Evolutionary conservation across 1,284 basidiomycete species (phyloP), one percentile per base, ranked within the genome.

Genomic region (Puccinia horiana): DNA sequence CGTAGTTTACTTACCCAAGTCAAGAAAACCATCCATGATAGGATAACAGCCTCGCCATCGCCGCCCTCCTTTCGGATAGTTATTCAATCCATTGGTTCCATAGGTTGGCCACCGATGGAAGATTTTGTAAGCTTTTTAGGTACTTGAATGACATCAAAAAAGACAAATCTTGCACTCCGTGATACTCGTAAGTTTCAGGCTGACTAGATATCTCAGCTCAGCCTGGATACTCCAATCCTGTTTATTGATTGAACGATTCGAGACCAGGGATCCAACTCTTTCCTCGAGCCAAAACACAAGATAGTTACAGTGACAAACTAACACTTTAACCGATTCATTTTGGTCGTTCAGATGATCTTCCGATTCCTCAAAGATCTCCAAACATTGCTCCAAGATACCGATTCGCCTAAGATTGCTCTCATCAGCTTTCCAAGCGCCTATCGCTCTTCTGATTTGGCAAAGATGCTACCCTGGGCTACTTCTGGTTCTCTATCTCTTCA

Each of bases 381-480:
- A 42, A 32, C 35, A 26, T 35, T 81, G 16, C 40, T 81, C 16
- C 79, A 58, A 52, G 32, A n/a, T 23, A 29, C 40, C 0, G 69
- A 70, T 23, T 47, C 70, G 4, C 23, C 79, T 0, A 56, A 35
- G 37, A 54, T 75, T 11, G 49, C 54, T 9, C 63, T 81, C 54
- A 65, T 81, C 54, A 81, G 67, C 29, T 74, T 81, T 44, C 79
- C 79, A 18, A 63, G 70, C 29, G 40, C 58, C 14, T 61, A 72
- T 35, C 58, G 70, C 29, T 63, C 79, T 32, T 37, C 79, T 16
- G 49, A 63, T 26, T 52, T 72, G 35, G n/a, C 56, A 9, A 54
- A 67, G 44, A 73, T 61, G n/a, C 56, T 81, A 29, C 52, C 65
- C 29, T 81, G 79, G 79, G 79, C 79, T 23, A 65, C 58, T 35